Evolutionary conservation across 495 filamentous ascomycete genomes (phyloP), one percentile per base, ranked within the genome.

Genomic region (Neurospora sp.): DNA sequence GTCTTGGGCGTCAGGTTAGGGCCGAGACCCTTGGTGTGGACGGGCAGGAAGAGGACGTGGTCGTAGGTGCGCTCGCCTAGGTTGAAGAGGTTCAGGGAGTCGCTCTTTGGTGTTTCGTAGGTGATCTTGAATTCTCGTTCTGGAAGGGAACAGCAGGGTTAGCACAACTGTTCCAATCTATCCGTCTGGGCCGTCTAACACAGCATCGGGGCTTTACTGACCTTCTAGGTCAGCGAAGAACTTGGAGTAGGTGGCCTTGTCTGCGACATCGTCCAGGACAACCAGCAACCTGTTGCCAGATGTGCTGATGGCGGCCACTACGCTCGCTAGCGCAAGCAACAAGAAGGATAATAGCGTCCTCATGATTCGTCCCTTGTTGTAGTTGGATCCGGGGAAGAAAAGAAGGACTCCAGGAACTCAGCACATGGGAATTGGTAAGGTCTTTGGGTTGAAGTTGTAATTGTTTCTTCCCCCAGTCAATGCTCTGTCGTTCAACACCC

Each of bases 21-120:
- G 40, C 96, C 96, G 72, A 97, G 90, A 54, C 93, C 93, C 87
- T 98, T 98, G 5, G 92, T 89, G 83, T 92, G 95, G 20, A 91
- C 87, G 35, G 96, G 96, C 39, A 98, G 88, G 74, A 99, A 86
- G 70, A 98, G 81, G 70, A 97, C 82, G 79, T 99, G 95, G 84
- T 98, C 96, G 81, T 94, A 97, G 74, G 89, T 88, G 81, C 90
- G 90, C 83, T 95, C 94, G 80, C 96, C 96, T 75, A 93, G 90
- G 78, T 89, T 84, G 86, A 98, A 97, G 74, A 99, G 86, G 69
- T 90, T 87, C 77, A 99, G 86, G 75, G 87, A 85, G 48, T 96
- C 90, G 82, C 88, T 91, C 84, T 97, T 98, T 71, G 95, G 94
- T 2, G 93, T 93, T 83, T 94, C 90, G 81, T 93, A 92, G 37